Percentiles rank a stretch among this genome's conserved stretches.
Conservation (phyloP, 2,329 filamentous ascomycete genomes). For the Penicillium sp. region DNA sequence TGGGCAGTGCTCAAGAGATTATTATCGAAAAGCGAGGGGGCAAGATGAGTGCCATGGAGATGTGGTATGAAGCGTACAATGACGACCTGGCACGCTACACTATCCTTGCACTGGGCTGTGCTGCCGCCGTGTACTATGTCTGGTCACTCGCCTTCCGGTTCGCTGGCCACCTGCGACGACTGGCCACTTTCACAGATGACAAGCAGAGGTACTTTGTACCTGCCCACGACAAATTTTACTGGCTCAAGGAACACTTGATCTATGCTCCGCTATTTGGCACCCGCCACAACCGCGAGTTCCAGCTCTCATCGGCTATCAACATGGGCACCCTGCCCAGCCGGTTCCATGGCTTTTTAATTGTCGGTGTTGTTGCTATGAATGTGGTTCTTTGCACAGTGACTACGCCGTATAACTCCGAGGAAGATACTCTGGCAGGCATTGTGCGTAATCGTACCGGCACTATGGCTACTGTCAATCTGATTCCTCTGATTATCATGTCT, state of each 20-base stretch:
- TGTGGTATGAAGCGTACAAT: conserved; percentile 48
- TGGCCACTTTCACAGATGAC: conserved; percentile 77
- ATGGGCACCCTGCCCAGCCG: conserved; percentile 52
- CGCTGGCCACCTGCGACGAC: conserved; percentile 69
- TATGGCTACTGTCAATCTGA: conserved; percentile 49
- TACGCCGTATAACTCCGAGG: conserved; percentile 44
- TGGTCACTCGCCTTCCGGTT: conserved; percentile 68
- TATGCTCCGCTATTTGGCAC: conserved; percentile 51
- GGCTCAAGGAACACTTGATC: conserved; percentile 68
- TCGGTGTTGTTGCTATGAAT: conserved; percentile 48
- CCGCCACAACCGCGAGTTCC: conserved; percentile 52
- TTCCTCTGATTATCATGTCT: conserved; percentile 48
- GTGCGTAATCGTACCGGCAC: conserved; percentile 50
- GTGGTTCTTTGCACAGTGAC: conserved; percentile 56
- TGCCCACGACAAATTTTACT: conserved; percentile 61
- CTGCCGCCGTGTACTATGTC: conserved; percentile 65
- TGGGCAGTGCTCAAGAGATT: conserved; percentile 30
- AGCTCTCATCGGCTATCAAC: conserved; percentile 48
- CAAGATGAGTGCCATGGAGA: conserved; percentile 8
- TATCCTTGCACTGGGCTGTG: conserved; percentile 64
- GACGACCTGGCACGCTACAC: conserved; percentile 63
- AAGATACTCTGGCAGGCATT: conserved; percentile 40
- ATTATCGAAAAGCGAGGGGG: conserved; percentile 31
- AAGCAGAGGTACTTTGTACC: conserved; percentile 77
- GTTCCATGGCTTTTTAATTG: conserved; percentile 49